phyloP scores from a whole-genome alignment of 140 eudicot genomes.

The Anethum foeniculum region DNA sequence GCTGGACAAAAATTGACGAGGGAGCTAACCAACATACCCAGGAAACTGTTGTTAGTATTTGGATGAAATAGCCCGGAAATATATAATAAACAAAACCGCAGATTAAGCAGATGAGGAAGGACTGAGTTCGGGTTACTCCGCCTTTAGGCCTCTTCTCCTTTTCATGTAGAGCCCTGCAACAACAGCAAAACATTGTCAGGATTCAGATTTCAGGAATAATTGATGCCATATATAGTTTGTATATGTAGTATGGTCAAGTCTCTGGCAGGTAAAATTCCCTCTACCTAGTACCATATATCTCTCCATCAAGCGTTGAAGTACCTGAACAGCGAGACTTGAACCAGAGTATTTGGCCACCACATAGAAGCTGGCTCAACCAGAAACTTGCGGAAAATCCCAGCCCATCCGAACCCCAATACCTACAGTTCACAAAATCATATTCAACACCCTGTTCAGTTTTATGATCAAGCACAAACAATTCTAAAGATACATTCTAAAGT shows the following conservation, averaged over 20 bases:
- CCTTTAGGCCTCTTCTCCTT: constrained; percentile 46
- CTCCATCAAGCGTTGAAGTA: neutral
- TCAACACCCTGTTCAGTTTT: neutral
- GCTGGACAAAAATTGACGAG: constrained; percentile 39
- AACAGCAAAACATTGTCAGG: neutral
- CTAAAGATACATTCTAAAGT: neutral
- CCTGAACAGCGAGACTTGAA: constrained; percentile 85
- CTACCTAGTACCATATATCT: neutral
- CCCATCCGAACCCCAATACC: constrained; percentile 91
- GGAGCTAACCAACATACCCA: constrained; percentile 56
- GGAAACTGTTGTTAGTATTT: constrained; percentile 40
- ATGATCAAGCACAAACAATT: neutral
- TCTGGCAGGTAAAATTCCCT: neutral
- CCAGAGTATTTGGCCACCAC: constrained; percentile 93
- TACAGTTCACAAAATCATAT: constrained; percentile 2
- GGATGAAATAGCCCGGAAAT: constrained; percentile 57
- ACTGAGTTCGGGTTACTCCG: constrained; percentile 44
- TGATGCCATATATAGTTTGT: neutral
- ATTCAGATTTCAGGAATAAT: neutral
- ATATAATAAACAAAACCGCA: constrained; percentile 43
- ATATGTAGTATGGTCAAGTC: neutral
- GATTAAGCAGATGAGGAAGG: constrained; percentile 43
- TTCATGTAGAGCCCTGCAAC: constrained; percentile 65
- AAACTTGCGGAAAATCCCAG: constrained; percentile 66
- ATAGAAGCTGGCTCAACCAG: constrained; percentile 74